Conservation (phyloP, 768 basidiomycete species). For the Trametes cingulata region DNA sequence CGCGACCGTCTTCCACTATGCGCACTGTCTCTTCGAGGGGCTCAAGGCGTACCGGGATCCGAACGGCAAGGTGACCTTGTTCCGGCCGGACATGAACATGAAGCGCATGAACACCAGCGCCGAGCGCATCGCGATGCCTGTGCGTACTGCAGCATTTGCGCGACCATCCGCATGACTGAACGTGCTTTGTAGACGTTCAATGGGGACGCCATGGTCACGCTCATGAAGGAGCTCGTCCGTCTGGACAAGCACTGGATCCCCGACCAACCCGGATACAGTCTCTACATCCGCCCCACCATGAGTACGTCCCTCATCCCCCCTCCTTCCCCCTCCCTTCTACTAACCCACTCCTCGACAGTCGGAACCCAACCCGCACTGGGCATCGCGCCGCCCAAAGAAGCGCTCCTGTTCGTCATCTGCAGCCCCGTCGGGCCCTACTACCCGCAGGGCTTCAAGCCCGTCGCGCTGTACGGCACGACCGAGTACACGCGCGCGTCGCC, state of each 20-base stretch:
- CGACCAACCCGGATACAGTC: conserved; percentile 79
- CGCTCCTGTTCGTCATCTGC: conserved; percentile 65
- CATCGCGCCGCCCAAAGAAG: conserved; percentile 53
- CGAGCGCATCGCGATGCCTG: conserved; percentile 72
- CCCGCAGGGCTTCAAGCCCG: conserved; percentile 85
- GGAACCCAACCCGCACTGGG: conserved; percentile 64
- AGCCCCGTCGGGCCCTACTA: conserved; percentile 78
- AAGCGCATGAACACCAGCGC: conserved; percentile 90
- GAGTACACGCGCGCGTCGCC: conserved; percentile 49
- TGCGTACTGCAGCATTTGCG: conserved; percentile 34
- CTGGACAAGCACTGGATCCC: conserved; percentile 93
- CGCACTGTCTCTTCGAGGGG: conserved; percentile 88
- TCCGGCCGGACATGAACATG: conserved; percentile 98
- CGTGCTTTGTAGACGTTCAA: conserved; percentile 61
- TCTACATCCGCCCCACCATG: conserved; percentile 87
- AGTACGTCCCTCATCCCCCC: conserved; percentile 34
- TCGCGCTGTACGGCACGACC: conserved; percentile 73
- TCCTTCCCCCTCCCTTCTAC: not conserved
- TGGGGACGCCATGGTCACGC: conserved; percentile 67
- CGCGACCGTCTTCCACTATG: conserved; percentile 88
- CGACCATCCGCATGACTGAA: not conserved
- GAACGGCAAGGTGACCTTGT: conserved; percentile 74
- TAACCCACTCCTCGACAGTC: conserved; percentile 47
- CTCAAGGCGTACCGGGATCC: conserved; percentile 89
- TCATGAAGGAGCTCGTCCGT: conserved; percentile 84